Evolutionary conservation across 1,284 basidiomycete genomes (phyloP), one percentile per base, ranked within the genome.

Genomic region (Omphalotus olearius): DNA sequence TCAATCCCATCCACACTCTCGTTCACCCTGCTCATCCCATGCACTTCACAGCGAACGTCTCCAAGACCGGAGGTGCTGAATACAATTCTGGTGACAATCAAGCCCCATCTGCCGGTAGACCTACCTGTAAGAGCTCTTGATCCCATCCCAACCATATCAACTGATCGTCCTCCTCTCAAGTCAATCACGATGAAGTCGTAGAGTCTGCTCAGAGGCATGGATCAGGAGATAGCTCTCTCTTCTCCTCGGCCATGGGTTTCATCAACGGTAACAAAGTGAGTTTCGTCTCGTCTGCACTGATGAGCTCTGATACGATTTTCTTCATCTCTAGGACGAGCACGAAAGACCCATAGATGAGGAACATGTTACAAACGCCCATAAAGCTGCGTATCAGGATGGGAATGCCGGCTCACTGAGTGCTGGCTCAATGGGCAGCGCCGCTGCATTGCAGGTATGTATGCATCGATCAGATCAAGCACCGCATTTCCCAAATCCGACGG

Each of bases 371-470:
- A 59, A 71, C 13, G 79, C 83, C 13, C 87, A 92, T 64, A 63
- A 78, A 38, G 62, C 80, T 61, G 87, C 76, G 0, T 88, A 87
- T 63, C 62, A 74, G 2, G 62, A 82, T 48, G 76, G 74, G 26
- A 72, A 79, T 44, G 70, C 76, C 0, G 64, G 73, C 43, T 69
- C 64, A 40, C 55, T 91, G 60, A 75, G 71, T 57, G 82, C 88
- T 2, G 68, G 72, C 39, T 76, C 79, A 11, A 67, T 91, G 54
- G 88, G 88, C 26, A 76, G 82, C 51, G 89, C 88, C n/a, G 87
- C 88, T 18, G 88, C 88, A 25, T 55, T 91, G 58, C 80, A 91
- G 76, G 88, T 82, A 59, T 18, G 88, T 82, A 59, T 18, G 50
- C 30, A 13, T 28, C 23, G 14, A 18, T 36, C n/a, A 30, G 18